phyloP scores from a whole-genome alignment of 805 yeast species.

The Candida pseudofarinosa region DNA sequence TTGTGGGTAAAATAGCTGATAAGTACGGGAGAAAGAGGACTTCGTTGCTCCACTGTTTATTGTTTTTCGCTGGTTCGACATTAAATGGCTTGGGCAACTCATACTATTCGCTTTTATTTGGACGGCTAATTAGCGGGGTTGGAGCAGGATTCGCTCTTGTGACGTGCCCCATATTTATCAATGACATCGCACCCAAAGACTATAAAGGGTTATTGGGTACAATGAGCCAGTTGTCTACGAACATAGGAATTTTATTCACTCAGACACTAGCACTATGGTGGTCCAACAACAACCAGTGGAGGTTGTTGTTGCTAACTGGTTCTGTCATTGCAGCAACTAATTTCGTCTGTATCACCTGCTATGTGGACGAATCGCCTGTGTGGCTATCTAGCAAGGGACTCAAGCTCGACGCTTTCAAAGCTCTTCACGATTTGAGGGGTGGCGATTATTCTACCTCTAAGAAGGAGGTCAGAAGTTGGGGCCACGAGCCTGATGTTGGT shows the following conservation, averaged over 20 bases:
- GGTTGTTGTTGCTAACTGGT: slow-evolving; percentile 64
- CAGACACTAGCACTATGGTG: slow-evolving; percentile 69
- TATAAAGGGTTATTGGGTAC: slow-evolving; percentile 79
- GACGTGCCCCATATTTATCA: slow-evolving; percentile 75
- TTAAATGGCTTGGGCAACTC: slow-evolving; percentile 50
- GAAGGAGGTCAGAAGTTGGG: slow-evolving; percentile 37
- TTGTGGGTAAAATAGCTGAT: slow-evolving; percentile 65
- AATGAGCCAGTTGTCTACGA: slow-evolving; percentile 83
- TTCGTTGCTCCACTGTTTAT: slow-evolving; percentile 46
- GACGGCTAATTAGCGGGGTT: slow-evolving; percentile 75
- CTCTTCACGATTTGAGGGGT: slow-evolving; percentile 35
- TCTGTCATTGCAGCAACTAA: slow-evolving; percentile 49
- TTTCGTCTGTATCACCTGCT: slow-evolving; percentile 33
- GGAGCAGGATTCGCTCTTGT: slow-evolving; percentile 90
- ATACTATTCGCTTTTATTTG: slow-evolving; percentile 46
- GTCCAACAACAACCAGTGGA: slow-evolving; percentile 69
- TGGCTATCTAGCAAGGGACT: slow-evolving; percentile 62
- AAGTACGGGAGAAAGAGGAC: slow-evolving; percentile 58
- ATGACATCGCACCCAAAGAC: slow-evolving; percentile 69
- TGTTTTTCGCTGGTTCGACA: slow-evolving; percentile 60
- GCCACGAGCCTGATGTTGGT: not conserved
- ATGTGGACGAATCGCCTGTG: slow-evolving; percentile 73
- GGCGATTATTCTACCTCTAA: slow-evolving; percentile 33
- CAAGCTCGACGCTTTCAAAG: slow-evolving; percentile 36
- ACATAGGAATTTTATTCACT: slow-evolving; percentile 77